Base-by-base conservation (phyloP, 2,329 filamentous ascomycete species). In the Drechslerella dactyloides region DNA sequence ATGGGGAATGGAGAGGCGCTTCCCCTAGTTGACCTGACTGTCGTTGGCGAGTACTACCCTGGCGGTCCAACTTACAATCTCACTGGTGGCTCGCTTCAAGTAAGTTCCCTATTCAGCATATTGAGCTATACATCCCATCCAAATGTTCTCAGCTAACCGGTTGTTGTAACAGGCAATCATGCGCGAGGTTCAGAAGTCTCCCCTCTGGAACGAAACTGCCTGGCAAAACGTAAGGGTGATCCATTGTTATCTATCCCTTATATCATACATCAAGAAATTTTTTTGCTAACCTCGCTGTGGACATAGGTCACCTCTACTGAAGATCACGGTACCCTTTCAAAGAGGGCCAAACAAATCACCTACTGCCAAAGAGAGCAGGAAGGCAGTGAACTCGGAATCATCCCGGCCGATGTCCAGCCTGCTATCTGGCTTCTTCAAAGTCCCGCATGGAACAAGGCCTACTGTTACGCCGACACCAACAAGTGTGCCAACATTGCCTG, bases 1-100 rank as follows among this genome's bases (percentile, higher is more conserved):
- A 21, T 55, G 11, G 17, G 15, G 2, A 23, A 54, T n/a, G 68
- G 60, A 2, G 13, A 37, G 1, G 51, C 2, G 1, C 13, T 57
- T 15, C 55, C 59, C 2, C 8, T 72, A 0, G 51, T 23, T 23
- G 60, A 51, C 15, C 42, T 72, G 4, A 48, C n/a, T 15, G 56
- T 72, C n/a, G 15, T 44, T 17, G 60, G 60, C 1, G 68, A 72
- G 27, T 54, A 51, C 13, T 72, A 15, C 23, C 68, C 68, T 10
- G 68, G 68, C 11, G 68, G 60, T 6, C 68, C 60, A 0, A 24
- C 1, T 0, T 65, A 19, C 44, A 10, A 40, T n/a, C 11, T 57
- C 2, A 23, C 61, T 27, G 60, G 68, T 11, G 2, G 33, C 5
- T 40, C 35, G 3, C 2, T 65, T 2, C 30, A 65, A 10, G 68